phyloP scores from a whole-genome alignment of 768 basidiomycete genomes.

The Leccinum obscurum region DNA sequence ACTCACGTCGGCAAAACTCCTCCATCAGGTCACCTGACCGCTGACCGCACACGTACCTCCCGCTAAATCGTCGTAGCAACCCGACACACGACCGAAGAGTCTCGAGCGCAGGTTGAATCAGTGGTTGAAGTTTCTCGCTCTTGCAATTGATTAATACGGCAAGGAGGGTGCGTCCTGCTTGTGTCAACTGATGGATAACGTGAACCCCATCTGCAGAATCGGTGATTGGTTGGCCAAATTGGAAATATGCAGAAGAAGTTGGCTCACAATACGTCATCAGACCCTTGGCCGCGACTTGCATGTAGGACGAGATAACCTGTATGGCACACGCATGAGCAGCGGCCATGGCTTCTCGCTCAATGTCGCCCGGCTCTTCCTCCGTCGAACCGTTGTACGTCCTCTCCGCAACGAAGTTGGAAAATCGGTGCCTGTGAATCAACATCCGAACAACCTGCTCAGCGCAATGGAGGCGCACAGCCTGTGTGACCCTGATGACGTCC shows the following conservation, averaged over 20 bases:
- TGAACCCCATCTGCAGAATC: conserved; percentile 76
- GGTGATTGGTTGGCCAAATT: conserved; percentile 14
- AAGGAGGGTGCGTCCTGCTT: conserved; percentile 88
- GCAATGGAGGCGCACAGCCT: conserved; percentile 84
- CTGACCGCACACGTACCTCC: conserved; percentile 88
- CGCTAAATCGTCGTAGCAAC: conserved; percentile 84
- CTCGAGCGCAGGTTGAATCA: conserved; percentile 82
- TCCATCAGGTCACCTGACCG: conserved; percentile 92
- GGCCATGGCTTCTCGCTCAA: conserved; percentile 77
- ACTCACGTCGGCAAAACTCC: conserved; percentile 85
- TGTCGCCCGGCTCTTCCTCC: conserved; percentile 59
- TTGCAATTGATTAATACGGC: conserved; percentile 88
- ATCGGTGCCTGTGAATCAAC: conserved; percentile 87
- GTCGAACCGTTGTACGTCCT: conserved; percentile 46
- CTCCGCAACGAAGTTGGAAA: conserved; percentile 75
- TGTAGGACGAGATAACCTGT: conserved; percentile 78
- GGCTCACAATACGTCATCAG: conserved; percentile 92
- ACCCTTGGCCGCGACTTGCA: conserved; percentile 83
- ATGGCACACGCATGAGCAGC: conserved; percentile 76
- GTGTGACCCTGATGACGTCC: conserved; percentile 87
- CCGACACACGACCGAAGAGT: conserved; percentile 87
- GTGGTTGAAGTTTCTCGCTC: conserved; percentile 67
- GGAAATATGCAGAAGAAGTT: conserved; percentile 8
- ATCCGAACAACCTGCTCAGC: conserved; percentile 85
- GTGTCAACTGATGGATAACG: conserved; percentile 93